These are phyloP conservation scores for Mycena filopes DNA, from an alignment of 768 basidiomycete species.

Conservation along the genomic window DNA sequence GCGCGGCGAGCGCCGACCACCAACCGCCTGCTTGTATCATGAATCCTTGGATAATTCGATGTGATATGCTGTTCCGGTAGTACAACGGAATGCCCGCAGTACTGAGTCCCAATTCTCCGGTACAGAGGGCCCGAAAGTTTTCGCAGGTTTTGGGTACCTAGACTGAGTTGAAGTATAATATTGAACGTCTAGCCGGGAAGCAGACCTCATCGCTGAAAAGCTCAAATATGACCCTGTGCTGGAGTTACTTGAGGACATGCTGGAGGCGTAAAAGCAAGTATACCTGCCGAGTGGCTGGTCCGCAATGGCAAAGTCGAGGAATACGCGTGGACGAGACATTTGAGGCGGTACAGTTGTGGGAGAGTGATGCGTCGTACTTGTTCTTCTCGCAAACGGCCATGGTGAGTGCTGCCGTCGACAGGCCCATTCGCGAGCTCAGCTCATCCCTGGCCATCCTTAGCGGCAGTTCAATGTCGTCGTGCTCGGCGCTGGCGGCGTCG, in stretches of 20 bases:
- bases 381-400: slow-evolving; percentile 22
- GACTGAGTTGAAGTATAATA: too few species aligned
- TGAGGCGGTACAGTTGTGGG: neutral
- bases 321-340: slow-evolving; percentile 73
- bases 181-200: too few species aligned
- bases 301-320: slow-evolving; percentile 72
- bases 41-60: slow-evolving; percentile 75
- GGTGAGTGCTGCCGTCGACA: slow-evolving; percentile 20
- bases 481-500: slow-evolving; percentile 89
- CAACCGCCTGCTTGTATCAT: slow-evolving; percentile 86
- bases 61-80: slow-evolving; percentile 74
- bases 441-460: slow-evolving; percentile 45
- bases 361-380: too few species aligned
- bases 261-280: slow-evolving; percentile 2
- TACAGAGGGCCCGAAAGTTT: slow-evolving; percentile 89
- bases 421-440: neutral
- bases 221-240: slow-evolving; percentile 74
- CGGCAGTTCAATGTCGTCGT: slow-evolving; percentile 82
- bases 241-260: slow-evolving; percentile 10
- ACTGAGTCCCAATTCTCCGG: slow-evolving; percentile 85
- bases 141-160: slow-evolving; percentile 41
- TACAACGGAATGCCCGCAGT: slow-evolving; percentile 75
- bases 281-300: slow-evolving; percentile 62
- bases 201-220: slow-evolving; percentile 67
- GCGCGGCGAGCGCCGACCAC: too few species aligned